Evolutionary conservation across 2,329 filamentous ascomycete species (phyloP).

Genomic region (Myotisia sp.): DNA sequence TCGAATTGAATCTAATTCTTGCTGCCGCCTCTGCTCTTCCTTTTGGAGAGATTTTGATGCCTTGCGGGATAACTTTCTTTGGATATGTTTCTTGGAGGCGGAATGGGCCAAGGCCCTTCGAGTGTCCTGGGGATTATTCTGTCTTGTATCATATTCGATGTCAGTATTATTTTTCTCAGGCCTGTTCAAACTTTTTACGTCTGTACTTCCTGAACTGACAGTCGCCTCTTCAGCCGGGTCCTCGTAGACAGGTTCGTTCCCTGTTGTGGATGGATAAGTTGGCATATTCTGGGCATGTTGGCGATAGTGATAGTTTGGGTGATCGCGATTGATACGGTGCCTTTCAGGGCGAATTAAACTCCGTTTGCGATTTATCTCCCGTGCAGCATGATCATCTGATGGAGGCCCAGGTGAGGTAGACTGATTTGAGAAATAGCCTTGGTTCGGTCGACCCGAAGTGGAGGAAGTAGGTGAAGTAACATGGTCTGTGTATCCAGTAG

Average conservation of each 20-base stretch:
- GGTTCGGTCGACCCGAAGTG: slow-evolving; percentile 25
- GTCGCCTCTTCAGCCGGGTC: slow-evolving; percentile 41
- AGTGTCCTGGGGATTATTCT: too few species aligned
- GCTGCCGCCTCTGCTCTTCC: slow-evolving; percentile 35
- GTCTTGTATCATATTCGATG: slow-evolving; percentile 4
- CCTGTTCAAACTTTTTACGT: slow-evolving; percentile 30
- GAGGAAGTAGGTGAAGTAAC: slow-evolving; percentile 20
- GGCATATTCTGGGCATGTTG: slow-evolving; percentile 91
- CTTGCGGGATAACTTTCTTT: slow-evolving; percentile 53
- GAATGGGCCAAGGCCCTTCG: not conserved
- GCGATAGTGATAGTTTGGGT: slow-evolving; percentile 91
- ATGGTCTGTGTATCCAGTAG: slow-evolving; percentile 35
- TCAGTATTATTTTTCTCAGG: slow-evolving; percentile 6
- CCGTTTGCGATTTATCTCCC: slow-evolving; percentile 55
- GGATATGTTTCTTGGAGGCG: slow-evolving; percentile 21
- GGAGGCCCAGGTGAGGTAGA: slow-evolving; percentile 32
- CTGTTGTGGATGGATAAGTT: slow-evolving; percentile 77
- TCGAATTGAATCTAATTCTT: slow-evolving; percentile 49
- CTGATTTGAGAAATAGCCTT: slow-evolving; percentile 11
- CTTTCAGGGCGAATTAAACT: slow-evolving; percentile 84
- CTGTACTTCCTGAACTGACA: slow-evolving; percentile 50
- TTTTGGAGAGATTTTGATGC: slow-evolving; percentile 42
- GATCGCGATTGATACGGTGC: slow-evolving; percentile 66
- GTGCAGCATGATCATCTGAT: slow-evolving; percentile 30
- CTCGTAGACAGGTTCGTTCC: slow-evolving; percentile 76